Base-by-base conservation (phyloP, 2,329 filamentous ascomycete species). In the Sarocladium brachiariae region DNA sequence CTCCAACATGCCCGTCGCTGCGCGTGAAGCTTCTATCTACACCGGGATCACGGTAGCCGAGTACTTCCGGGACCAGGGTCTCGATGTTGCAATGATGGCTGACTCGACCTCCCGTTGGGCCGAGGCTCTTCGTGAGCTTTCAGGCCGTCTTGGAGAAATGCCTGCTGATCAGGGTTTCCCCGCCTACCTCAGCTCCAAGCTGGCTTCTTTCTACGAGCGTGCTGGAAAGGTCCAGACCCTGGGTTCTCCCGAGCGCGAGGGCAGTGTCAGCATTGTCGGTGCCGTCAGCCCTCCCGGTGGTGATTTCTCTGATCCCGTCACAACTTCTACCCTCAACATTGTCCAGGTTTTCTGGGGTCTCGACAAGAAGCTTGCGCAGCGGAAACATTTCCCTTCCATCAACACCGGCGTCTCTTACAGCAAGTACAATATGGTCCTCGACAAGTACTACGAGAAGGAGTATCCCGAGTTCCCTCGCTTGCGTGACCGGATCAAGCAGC, bases 271-370 rank as follows among this genome's bases (percentile, higher is more conserved):
- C 67, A 96, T 99, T 62, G 93, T 99, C 62, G 93, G 91, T 64
- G 93, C 93, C 54, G 93, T 99, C 70, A 96, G 89, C 60, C 93
- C 93, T 49, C 93, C 93, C 11, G 93, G 92, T 75, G 93, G 93
- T 81, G 93, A 99, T 76, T 99, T 97, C 78, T 96, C 93, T 41
- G 93, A 99, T 72, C 93, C 93, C 18, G 93, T 99, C 64, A 99
- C 93, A 13, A 89, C 82, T 54, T 87, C 88, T 58, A 99, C 93
- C 18, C 84, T 99, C 45, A 83, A 87, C 81, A 99, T 99, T 65
- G 93, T 99, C 63, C 93, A 99, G 70, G 93, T 99, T 60, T 99
- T 99, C 77, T 99, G 93, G 93, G 93, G 93, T 79, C 81, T 97
- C 48, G 93, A 99, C 78, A 97, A 99, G 86, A 97, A 97, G 78